Percentiles rank a stretch among this genome's conserved stretches.
Conservation (phyloP, 768 basidiomycete genomes). For the Amanita pseudoporphyria region DNA sequence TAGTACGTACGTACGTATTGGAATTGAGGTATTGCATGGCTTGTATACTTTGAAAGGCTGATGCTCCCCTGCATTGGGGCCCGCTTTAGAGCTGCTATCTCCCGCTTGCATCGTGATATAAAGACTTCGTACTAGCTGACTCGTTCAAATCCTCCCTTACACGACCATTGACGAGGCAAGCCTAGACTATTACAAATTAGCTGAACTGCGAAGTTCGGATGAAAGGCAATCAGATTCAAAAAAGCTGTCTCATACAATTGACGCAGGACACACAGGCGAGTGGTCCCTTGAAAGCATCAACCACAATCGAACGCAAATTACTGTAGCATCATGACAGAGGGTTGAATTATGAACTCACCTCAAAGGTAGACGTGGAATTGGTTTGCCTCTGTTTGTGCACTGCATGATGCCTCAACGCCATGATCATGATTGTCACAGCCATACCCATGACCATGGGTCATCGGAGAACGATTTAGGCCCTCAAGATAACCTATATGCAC, state of each 20-base stretch:
- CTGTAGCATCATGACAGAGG: constrained; percentile 41
- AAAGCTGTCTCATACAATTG: constrained; percentile 60
- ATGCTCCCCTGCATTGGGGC: neutral
- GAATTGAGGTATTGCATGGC: constrained; percentile 24
- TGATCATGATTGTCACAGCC: constrained; percentile 33
- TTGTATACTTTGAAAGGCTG: constrained; percentile 40
- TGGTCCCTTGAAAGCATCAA: constrained; percentile 55
- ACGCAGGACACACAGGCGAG: constrained; percentile 70
- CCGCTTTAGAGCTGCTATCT: neutral
- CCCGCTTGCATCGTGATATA: neutral
- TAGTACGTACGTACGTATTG: constrained; percentile 22
- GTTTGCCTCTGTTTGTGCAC: constrained; percentile 9
- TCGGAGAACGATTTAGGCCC: constrained; percentile 35
- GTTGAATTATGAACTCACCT: constrained; percentile 2
- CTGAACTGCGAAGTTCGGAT: neutral
- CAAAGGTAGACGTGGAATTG: neutral
- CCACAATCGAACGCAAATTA: constrained; percentile 87
- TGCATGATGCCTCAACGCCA: constrained; percentile 45
- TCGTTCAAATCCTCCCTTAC: neutral
- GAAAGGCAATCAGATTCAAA: constrained; percentile 34
- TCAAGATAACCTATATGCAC: constrained; percentile 60
- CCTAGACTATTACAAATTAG: neutral
- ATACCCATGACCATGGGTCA: constrained; percentile 49
- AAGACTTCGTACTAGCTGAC: neutral
- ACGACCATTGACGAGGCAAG: neutral